Percentiles rank a stretch among this genome's conserved stretches.
Conservation (phyloP, 2,329 filamentous ascomycete species). For the Emmonsiellopsis sp. region DNA sequence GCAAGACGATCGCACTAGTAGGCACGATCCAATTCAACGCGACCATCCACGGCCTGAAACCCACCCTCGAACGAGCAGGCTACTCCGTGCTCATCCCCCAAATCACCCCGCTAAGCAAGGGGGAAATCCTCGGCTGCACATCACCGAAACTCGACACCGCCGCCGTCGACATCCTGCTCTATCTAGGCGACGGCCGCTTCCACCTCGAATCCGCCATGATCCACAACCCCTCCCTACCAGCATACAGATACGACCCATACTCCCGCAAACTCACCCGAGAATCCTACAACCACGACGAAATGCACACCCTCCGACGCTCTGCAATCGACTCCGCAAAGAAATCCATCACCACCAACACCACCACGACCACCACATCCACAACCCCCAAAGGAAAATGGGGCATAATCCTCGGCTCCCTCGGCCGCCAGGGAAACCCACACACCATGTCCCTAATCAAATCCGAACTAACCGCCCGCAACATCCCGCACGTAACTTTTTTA, state of each 20-base stretch:
- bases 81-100: conserved; percentile 84
- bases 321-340: conserved; percentile 63
- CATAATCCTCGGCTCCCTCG: conserved; percentile 83
- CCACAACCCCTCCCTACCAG: conserved; percentile 82
- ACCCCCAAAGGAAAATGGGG: conserved; percentile 75
- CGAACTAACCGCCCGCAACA: conserved; percentile 59
- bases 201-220: conserved; percentile 99
- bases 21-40: conserved; percentile 99
- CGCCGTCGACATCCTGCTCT: conserved; percentile 69
- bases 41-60: conserved; percentile 77
- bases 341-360: neutral
- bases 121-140: conserved; percentile 95
- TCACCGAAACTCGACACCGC: conserved; percentile 61
- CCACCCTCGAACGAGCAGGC: conserved; percentile 70
- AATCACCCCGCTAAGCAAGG: conserved; percentile 84
- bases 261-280: conserved; percentile 85
- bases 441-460: conserved; percentile 81
- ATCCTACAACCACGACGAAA: conserved; percentile 82
- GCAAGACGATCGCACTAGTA: conserved; percentile 84
- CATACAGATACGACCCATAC: conserved; percentile 96
- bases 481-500: conserved; percentile 76
- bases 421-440: conserved; percentile 89
- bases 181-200: conserved; percentile 86
- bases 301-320: conserved; percentile 68
- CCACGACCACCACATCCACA: conserved; percentile 17